Evolutionary conservation across 371 early-diverging fungal species (phyloP).

Genomic region (Mortierella sp.): DNA sequence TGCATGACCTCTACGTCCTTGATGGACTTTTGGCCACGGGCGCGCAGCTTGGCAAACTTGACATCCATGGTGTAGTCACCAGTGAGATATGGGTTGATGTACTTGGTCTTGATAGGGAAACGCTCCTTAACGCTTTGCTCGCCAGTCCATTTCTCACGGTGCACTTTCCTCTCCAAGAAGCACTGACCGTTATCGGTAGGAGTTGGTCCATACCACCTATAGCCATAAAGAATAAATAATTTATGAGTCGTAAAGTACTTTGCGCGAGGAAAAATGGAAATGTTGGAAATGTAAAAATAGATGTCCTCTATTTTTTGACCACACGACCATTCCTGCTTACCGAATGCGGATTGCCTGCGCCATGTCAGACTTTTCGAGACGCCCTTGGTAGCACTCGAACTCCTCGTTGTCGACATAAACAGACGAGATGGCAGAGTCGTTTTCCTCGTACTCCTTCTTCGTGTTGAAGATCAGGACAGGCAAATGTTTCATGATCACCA

Average conservation of each 20-base stretch:
- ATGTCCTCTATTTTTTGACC: neutral
- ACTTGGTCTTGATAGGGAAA: conserved; percentile 96
- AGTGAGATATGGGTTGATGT: conserved; percentile 88
- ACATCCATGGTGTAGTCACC: conserved; percentile 90
- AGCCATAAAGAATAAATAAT: neutral
- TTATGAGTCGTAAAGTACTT: neutral
- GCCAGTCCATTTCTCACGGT: conserved; percentile 98
- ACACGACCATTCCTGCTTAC: conserved; percentile 25
- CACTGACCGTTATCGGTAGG: conserved; percentile 81
- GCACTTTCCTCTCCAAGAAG: conserved; percentile 99
- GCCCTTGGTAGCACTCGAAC: conserved; percentile 94
- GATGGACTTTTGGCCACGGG: conserved; percentile 84
- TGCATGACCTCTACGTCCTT: conserved; percentile 86
- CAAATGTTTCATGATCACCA: conserved; percentile 93
- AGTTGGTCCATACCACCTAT: conserved; percentile 94
- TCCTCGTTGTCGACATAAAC: conserved; percentile 98
- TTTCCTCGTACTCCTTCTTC: conserved; percentile 77
- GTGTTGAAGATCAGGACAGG: conserved; percentile 96
- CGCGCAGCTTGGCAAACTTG: conserved; percentile 85
- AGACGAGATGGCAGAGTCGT: conserved; percentile 95
- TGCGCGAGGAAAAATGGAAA: neutral
- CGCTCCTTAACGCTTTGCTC: conserved; percentile 96
- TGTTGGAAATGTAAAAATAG: neutral
- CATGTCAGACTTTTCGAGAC: conserved; percentile 95
- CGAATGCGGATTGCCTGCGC: conserved; percentile 96